Base-by-base conservation (phyloP, 2,329 filamentous ascomycete species). In the Pestalotiopsis sp. region DNA sequence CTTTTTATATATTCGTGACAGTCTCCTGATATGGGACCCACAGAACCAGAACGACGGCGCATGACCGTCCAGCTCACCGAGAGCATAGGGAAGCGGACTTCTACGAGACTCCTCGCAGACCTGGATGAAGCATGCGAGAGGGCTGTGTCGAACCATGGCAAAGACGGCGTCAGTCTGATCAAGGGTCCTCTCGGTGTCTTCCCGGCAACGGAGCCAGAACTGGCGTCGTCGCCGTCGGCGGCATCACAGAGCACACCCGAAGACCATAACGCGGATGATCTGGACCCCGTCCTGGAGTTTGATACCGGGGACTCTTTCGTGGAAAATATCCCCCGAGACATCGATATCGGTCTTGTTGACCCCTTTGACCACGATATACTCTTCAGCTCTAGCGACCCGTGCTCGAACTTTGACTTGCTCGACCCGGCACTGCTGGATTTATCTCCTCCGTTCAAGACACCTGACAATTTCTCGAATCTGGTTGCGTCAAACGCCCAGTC, bases 21-120 rank as follows among this genome's bases (percentile, higher is more conserved):
- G 55, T n/a, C 17, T 22, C 20, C n/a, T 39, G 20, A 30, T 14
- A 10, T 52, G 10, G 20, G 30, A 9, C 26, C 20, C 4, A 60
- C 24, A 67, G 80, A 78, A 69, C 68, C 71, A 35, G 74, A 77
- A 66, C 74, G 79, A 13, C 69, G 71, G 56, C 68, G 64, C 6
- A 79, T 81, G 79, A 79, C 76, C 63, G 68, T 74, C 63, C 72
- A 78, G 70, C 70, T 82, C 6, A 73, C 76, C 1, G 73, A 73
- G 6, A 78, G 74, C 40, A 71, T 82, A 4, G 74, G 74, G 0
- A 70, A 69, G 13, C 65, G 70, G n/a, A 72, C 72, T 0, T 69
- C 73, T 5, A 61, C 70, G 3, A 69, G 72, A 11, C 64, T 75
- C 6, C 39, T 78, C 22, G 67, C 72, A 4, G 75, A 76, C 65